Evolutionary conservation across 1,284 basidiomycete genomes (phyloP), one percentile per base, ranked within the genome.

Genomic region (Ceratobasidium papillatum): DNA sequence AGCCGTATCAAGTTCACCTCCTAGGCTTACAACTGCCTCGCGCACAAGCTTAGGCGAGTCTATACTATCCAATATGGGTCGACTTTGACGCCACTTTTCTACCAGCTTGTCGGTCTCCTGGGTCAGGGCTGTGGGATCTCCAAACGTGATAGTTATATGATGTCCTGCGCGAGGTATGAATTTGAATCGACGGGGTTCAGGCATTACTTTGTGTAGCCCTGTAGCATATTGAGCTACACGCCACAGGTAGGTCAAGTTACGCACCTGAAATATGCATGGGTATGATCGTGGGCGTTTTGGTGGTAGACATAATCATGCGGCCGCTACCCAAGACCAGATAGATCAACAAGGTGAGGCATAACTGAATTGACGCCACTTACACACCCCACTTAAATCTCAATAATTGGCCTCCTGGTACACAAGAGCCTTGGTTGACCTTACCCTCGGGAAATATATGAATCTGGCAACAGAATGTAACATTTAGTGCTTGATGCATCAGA

Each of bases 341-440:
- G 69, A 52, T 66, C 65, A 14, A 78, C 69, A 47, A 79, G 79
- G 30, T 78, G 45, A 27, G 17, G 47, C 66, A 45, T 17, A 61
- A 38, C 19, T 8, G 11, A 22, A 45, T n/a, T n/a, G 34, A 25
- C 19, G 78, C 75, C 32, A 92, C 93, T 81, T 81, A 95, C 90
- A 98, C 86, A 74, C 97, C 98, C 98, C 97, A 99, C 85, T 98
- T 98, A 84, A 99, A 99, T 58, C 94, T 86, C 5, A 91, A 86
- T 76, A 99, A 81, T 52, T 85, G 83, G 9, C 86, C 83, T 19
- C 83, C 78, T 1, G 84, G 84, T 79, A 92, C 90, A 9, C 86
- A 83, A 27, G 85, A 80, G 32, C 90, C 86, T 80, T 95, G 96
- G 80, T 95, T 93, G 58, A 99, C 90, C 78, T 92, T 94, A 27